These are phyloP conservation scores for Mycothermus thermophilus DNA, from an alignment of 495 filamentous ascomycete species.

Conservation along the genomic window DNA sequence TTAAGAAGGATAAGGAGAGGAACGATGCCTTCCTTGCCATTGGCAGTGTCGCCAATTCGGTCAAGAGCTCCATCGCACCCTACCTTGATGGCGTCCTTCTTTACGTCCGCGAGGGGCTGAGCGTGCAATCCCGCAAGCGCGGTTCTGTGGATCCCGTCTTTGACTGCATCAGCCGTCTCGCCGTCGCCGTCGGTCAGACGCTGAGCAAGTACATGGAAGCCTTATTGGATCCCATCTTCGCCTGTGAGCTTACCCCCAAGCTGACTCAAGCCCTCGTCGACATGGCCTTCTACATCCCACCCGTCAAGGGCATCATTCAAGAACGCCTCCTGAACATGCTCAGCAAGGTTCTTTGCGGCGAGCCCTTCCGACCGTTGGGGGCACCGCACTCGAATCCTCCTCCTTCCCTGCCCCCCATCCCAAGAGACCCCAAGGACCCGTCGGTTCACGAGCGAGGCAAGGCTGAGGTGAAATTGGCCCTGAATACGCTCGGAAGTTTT, in stretches of 20 bases:
- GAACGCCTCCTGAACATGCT: conserved; percentile 88
- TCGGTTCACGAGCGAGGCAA: conserved; percentile 59
- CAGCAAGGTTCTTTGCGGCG: conserved; percentile 81
- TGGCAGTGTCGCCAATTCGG: conserved; percentile 89
- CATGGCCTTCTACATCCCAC: conserved; percentile 97
- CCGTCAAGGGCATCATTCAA: conserved; percentile 82
- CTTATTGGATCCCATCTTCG: conserved; percentile 89
- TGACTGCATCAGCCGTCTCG: conserved; percentile 92
- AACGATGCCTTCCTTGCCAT: conserved; percentile 90
- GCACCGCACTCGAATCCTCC: conserved; percentile 55
- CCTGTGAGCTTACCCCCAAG: conserved; percentile 81
- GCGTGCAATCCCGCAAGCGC: conserved; percentile 61
- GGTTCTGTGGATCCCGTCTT: conserved; percentile 84
- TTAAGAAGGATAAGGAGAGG: conserved; percentile 90
- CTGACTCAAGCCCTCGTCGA: conserved; percentile 91
- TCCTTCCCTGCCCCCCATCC: conserved; percentile 61
- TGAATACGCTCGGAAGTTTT: conserved; percentile 90
- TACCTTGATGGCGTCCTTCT: conserved; percentile 89
- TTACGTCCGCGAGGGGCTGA: conserved; percentile 81
- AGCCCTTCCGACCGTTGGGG: conserved; percentile 80
- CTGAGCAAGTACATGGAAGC: conserved; percentile 97
- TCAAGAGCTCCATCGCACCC: conserved; percentile 81
- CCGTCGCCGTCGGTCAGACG: conserved; percentile 86
- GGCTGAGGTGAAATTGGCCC: conserved; percentile 75
- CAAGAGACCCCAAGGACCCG: conserved; percentile 73